Evolutionary conservation across 768 basidiomycete species (phyloP).

Genomic region (Baorangia bicolor): DNA sequence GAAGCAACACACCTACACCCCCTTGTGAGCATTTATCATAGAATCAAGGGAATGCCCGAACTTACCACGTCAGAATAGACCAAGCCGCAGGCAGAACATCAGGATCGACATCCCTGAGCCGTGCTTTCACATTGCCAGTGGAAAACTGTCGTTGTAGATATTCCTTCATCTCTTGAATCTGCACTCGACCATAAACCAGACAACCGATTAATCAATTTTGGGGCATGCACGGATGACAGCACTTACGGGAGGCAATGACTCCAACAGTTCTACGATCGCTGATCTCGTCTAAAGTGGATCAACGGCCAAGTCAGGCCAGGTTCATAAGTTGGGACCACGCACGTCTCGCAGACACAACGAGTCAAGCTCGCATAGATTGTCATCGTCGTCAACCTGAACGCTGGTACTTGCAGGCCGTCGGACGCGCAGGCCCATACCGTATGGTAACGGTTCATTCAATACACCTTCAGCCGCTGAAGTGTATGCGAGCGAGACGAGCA

Average conservation of each 20-base stretch:
- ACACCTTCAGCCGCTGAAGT: constrained; percentile 51
- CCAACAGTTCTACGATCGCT: constrained; percentile 43
- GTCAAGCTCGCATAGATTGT: constrained; percentile 57
- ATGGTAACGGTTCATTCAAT: constrained; percentile 56
- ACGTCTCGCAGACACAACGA: constrained; percentile 39
- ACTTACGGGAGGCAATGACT: constrained; percentile 49
- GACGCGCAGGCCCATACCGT: constrained; percentile 61
- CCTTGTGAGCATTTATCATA: not conserved
- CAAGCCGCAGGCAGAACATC: constrained; percentile 58
- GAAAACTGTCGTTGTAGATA: constrained; percentile 53
- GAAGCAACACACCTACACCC: constrained; percentile 65
- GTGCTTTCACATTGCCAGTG: constrained; percentile 52
- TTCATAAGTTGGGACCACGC: constrained; percentile 37
- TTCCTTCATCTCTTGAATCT: constrained; percentile 58
- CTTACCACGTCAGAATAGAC: constrained; percentile 61
- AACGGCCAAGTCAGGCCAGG: not conserved
- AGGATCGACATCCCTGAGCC: constrained; percentile 50
- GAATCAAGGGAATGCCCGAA: not conserved
- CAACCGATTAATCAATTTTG: not conserved
- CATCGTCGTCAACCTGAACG: constrained; percentile 26
- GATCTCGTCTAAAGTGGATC: constrained; percentile 34
- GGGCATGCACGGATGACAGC: not conserved
- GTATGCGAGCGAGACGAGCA: constrained; percentile 65
- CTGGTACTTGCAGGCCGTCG: constrained; percentile 15
- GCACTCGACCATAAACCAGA: not conserved